These are phyloP conservation scores for Eremochloa ophiuroides DNA, from an alignment of 176 grass and related monocot genomes.

Conservation along the genomic window DNA sequence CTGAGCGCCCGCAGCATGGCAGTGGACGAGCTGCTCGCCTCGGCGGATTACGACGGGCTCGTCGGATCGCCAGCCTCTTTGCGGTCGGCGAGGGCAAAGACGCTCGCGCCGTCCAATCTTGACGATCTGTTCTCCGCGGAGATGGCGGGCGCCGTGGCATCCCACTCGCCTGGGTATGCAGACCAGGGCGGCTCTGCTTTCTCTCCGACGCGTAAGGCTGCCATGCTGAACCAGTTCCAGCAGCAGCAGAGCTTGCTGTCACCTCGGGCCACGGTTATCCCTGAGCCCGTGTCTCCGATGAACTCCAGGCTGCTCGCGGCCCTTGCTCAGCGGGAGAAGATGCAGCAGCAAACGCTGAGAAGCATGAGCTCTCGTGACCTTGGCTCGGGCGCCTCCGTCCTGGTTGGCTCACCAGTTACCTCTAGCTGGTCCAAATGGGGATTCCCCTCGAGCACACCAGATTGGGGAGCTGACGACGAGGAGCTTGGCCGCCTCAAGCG, in stretches of 20 bases:
- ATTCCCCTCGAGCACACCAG: constrained; percentile 31
- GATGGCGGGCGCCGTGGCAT: not conserved
- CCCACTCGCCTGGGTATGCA: constrained; percentile 30
- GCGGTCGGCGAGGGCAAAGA: constrained; percentile 36
- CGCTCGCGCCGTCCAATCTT: constrained; percentile 41
- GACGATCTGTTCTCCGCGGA: constrained; percentile 51
- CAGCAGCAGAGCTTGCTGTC: constrained; percentile 58
- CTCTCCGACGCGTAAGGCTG: constrained; percentile 44
- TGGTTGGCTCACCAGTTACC: constrained; percentile 37
- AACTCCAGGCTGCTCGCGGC: constrained; percentile 42
- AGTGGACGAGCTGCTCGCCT: constrained; percentile 41
- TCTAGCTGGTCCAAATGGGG: constrained; percentile 64
- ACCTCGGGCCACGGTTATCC: constrained; percentile 11
- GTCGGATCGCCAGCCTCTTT: constrained; percentile 27
- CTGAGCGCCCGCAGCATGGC: constrained; percentile 51
- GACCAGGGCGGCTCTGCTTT: constrained; percentile 35
- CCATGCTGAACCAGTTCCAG: constrained; percentile 53
- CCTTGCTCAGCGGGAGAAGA: constrained; percentile 54
- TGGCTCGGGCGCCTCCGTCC: constrained; percentile 15
- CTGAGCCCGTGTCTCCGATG: constrained; percentile 52
- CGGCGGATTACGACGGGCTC: constrained; percentile 37
- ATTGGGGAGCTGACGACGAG: constrained; percentile 57
- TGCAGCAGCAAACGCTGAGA: constrained; percentile 62
- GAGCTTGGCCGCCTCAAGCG: constrained; percentile 57
- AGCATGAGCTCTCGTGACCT: constrained; percentile 74